Percentiles rank a stretch among this genome's conserved stretches.
Conservation (phyloP, 352 stramenopile species). For the Phytophthora cactorum region DNA sequence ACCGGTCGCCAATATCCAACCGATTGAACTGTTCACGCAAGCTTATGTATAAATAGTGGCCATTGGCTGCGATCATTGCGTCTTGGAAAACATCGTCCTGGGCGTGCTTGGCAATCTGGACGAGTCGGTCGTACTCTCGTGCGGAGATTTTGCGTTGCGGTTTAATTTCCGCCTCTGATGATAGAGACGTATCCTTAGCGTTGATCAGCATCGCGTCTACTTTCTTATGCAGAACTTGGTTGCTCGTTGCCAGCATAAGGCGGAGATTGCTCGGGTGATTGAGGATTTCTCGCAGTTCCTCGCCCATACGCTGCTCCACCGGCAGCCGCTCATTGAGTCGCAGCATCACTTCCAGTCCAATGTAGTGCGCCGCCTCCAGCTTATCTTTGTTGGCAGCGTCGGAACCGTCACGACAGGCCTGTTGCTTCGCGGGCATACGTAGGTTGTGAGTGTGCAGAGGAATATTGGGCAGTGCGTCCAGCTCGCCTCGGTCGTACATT, state of each 20-base stretch:
- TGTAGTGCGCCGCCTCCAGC: constrained; percentile 50
- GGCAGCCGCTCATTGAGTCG: constrained; percentile 47
- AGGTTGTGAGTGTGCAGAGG: constrained; percentile 47
- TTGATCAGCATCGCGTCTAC: constrained; percentile 48
- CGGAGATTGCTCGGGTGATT: constrained; percentile 52
- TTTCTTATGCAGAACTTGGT: constrained; percentile 54
- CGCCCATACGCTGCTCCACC: constrained; percentile 44
- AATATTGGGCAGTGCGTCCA: constrained; percentile 43
- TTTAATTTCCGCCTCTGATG: constrained; percentile 1
- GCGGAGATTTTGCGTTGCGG: constrained; percentile 25
- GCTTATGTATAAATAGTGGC: constrained; percentile 44
- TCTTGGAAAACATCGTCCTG: constrained; percentile 48
- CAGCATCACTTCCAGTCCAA: constrained; percentile 56
- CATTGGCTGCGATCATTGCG: constrained; percentile 45
- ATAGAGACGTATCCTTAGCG: constrained; percentile 2
- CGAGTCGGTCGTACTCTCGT: constrained; percentile 44
- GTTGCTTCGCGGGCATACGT: constrained; percentile 43
- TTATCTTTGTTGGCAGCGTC: constrained; percentile 45
- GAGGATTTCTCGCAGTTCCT: constrained; percentile 52
- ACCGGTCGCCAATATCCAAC: constrained; percentile 36
- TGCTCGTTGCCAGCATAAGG: constrained; percentile 44
- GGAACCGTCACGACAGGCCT: constrained; percentile 46
- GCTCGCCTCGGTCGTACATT: constrained; percentile 41
- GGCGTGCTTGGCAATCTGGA: constrained; percentile 52
- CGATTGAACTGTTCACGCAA: constrained; percentile 41